phyloP scores from a whole-genome alignment of 2,329 filamentous ascomycete genomes.

The Phoma sp. region DNA sequence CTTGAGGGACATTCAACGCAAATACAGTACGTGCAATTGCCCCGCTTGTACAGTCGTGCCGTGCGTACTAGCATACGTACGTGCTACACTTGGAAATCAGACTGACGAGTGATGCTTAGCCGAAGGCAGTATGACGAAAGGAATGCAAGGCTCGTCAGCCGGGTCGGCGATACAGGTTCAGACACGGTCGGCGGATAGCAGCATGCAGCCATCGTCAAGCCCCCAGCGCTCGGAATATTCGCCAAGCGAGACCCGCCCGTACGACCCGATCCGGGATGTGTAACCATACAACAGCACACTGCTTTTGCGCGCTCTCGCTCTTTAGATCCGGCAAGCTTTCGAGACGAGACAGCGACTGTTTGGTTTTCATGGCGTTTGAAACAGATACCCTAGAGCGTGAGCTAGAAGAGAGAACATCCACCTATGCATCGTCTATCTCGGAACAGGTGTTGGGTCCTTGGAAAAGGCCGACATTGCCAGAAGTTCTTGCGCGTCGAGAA shows the following conservation, averaged over 20 bases:
- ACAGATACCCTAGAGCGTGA: slow-evolving; percentile 29
- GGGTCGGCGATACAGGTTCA: slow-evolving; percentile 39
- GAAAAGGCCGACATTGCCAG: background rate
- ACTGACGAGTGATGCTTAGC: slow-evolving; percentile 44
- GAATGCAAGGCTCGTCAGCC: slow-evolving; percentile 36
- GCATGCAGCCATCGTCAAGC: slow-evolving; percentile 38
- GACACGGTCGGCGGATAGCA: slow-evolving; percentile 32
- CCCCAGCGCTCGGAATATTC: slow-evolving; percentile 41
- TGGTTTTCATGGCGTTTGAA: slow-evolving; percentile 24
- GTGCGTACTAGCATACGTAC: slow-evolving; percentile 23
- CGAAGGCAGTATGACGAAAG: slow-evolving; percentile 46
- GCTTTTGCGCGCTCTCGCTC: slow-evolving; percentile 22
- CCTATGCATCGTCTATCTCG: slow-evolving; percentile 3
- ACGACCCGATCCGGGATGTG: slow-evolving; percentile 47
- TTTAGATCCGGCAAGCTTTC: slow-evolving; percentile 25
- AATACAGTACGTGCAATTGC: slow-evolving; percentile 43
- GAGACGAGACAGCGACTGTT: slow-evolving; percentile 17
- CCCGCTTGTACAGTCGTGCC: slow-evolving; percentile 28
- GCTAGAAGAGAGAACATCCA: slow-evolving; percentile 11
- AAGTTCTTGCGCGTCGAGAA: background rate
- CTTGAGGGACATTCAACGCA: slow-evolving; percentile 45
- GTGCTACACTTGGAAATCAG: slow-evolving; percentile 28
- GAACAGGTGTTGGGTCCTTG: background rate
- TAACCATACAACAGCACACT: slow-evolving; percentile 22
- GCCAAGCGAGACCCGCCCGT: slow-evolving; percentile 44